A percentile compares a stretch with the other conserved stretches of the same genome.
phyloP scores from a whole-genome alignment of 495 filamentous ascomycete genomes.

The Annulohypoxylon maeteangense region DNA sequence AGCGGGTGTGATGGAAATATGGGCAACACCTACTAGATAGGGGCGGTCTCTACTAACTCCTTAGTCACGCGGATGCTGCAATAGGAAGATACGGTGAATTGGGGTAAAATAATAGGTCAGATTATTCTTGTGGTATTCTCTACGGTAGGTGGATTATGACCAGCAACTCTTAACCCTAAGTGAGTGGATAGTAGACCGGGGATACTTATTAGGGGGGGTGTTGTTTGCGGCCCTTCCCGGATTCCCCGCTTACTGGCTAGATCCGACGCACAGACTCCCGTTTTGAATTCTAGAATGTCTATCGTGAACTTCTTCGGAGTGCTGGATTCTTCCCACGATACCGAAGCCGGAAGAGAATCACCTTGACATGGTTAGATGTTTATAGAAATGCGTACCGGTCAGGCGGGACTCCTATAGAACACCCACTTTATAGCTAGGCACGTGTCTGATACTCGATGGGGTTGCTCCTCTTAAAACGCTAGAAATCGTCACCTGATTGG shows the following conservation, averaged over 20 bases:
- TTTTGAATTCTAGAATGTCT: conserved; percentile 24
- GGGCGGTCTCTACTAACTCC: neutral
- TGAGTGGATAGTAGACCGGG: conserved; percentile 40
- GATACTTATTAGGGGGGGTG: conserved; percentile 28
- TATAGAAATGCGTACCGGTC: conserved; percentile 32
- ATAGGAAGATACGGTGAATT: conserved; percentile 7
- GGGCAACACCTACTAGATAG: conserved; percentile 5
- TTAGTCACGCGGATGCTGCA: neutral
- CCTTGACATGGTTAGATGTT: conserved; percentile 5
- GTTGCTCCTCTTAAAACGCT: conserved; percentile 19
- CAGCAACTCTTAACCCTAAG: conserved; percentile 40
- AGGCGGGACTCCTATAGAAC: conserved; percentile 35
- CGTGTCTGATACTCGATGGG: conserved; percentile 37
- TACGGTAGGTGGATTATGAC: conserved; percentile 29
- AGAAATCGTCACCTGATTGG: conserved; percentile 30
- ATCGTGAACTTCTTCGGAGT: conserved; percentile 36
- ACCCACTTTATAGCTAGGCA: conserved; percentile 29
- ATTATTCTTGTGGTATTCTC: conserved; percentile 37
- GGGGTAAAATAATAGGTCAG: conserved; percentile 11
- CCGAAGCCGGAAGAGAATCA: conserved; percentile 39
- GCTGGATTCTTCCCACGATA: conserved; percentile 6
- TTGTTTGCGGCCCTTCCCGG: conserved; percentile 43
- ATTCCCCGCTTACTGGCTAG: conserved; percentile 38
- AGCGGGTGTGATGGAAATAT: neutral
- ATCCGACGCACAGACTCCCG: conserved; percentile 46